Evolutionary conservation across 768 basidiomycete species (phyloP), one percentile per base, ranked within the genome.

Genomic region (Kockovaella imperatae): DNA sequence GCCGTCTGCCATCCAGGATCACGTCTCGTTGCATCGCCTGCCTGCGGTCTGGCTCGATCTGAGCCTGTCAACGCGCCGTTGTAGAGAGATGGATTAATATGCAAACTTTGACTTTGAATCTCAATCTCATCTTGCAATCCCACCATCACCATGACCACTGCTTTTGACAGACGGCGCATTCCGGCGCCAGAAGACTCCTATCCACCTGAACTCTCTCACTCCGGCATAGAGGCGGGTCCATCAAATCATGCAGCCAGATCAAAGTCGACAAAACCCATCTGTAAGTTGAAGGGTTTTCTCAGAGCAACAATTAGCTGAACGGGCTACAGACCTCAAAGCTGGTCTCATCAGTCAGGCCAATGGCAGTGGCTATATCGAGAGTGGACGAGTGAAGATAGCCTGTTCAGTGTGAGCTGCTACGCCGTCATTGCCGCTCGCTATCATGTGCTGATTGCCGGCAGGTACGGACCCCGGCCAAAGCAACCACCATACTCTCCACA

Each of bases 301-400:
- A 28, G 46, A 35, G 42, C 47, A 50, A 48, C 35, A 39, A 40
- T 44, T 43, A 24, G 40, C 36, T 29, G 39, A 47, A 48, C 25
- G 18, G 13, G 7, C 7, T 25, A 25, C 54, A 99, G 91, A 87
- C 72, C 74, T 99, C 40, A 83, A 90, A 67, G 81, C 87, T 24
- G 89, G 90, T 7, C 74, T 97, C 13, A 88, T 95, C 45, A 84
- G 74, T 53, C 89, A 95, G 72, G 93, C 95, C 1, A 91, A 89
- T 64, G 95, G 95, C 1, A 95, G 90, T 15, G 90, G 89, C 10
- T 99, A 97, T 67, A 86, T 99, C 59, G 95, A 99, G 73, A 85
- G 84, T 1, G 84, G 86, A 48, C 78, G 78, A 47, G 86, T 87
- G 0, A 99, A 99, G 74, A 81, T 99, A 54, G 90, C 89, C 4